phyloP scores from a whole-genome alignment of 208 protist species.

The Angomonas deanei region DNA sequence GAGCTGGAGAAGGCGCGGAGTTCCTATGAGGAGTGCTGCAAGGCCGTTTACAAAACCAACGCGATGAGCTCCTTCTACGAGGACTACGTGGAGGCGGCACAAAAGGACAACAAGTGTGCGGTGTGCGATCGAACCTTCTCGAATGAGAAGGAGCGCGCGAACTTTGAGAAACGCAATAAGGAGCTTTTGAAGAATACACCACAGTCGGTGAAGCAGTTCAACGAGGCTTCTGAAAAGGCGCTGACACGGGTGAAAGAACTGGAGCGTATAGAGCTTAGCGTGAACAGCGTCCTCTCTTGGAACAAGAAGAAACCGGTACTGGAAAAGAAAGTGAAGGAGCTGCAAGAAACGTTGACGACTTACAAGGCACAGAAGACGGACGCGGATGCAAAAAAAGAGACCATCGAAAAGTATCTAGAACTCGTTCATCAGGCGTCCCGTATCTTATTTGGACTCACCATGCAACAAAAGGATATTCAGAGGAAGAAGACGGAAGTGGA shows the following conservation, averaged over 20 bases:
- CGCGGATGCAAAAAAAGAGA: background rate
- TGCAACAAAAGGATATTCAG: background rate
- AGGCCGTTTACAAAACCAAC: constrained; percentile 33
- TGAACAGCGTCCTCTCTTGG: background rate
- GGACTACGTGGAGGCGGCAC: constrained; percentile 45
- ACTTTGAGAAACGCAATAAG: constrained; percentile 29
- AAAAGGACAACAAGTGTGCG: constrained; percentile 33
- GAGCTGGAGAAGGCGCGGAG: constrained; percentile 24
- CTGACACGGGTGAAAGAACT: constrained; percentile 12
- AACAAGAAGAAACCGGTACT: constrained; percentile 3
- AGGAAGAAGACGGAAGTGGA: constrained; percentile 8
- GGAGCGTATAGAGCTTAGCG: constrained; percentile 4
- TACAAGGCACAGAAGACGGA: constrained; percentile 11
- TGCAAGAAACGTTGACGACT: constrained; percentile 16
- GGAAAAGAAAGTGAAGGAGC: constrained; percentile 11
- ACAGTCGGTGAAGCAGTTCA: constrained; percentile 13
- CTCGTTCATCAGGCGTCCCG: background rate
- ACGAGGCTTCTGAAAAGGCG: constrained; percentile 12
- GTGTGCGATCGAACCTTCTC: constrained; percentile 61
- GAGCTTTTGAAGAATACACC: constrained; percentile 15
- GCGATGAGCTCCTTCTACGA: constrained; percentile 50
- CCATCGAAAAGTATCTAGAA: background rate
- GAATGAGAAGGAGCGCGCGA: constrained; percentile 16
- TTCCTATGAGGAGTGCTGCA: constrained; percentile 14
- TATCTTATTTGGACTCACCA: background rate